Base-by-base conservation (phyloP, 1,139 yeast species). In the Taphrina deformans region DNA sequence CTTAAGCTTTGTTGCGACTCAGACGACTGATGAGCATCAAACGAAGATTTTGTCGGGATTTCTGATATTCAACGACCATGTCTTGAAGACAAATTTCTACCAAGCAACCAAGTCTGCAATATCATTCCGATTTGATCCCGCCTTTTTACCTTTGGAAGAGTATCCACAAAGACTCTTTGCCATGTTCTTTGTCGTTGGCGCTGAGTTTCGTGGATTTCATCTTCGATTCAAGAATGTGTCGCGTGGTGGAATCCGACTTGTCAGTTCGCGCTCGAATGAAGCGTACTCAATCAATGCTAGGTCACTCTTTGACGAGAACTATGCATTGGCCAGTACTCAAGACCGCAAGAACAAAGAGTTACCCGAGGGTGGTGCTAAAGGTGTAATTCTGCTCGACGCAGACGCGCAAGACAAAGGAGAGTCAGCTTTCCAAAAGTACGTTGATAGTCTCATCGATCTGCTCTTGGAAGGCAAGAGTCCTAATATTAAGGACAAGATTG, bases 301-400 rank as follows among this genome's bases (percentile, higher is more conserved):
- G 72, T 89, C 89, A 72, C 83, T 93, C 76, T 91, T 93, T 77
- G 99, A 93, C 77, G 99, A 93, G 77, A 93, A 93, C 78, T 93
- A 93, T 78, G 92, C 92, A 75, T 83, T 93, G 77, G 99, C 99
- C 51, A 86, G 88, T 69, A 93, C 99, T 52, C 99, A 93, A 79
- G 99, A 93, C 79, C 84, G 93, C 72, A 93, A 93, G 79, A 93
- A 93, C 79, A 93, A 93, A 80, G 99, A 93, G 79, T 93, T 93
- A 67, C 99, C 99, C 52, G 99, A 93, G 81, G 99, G 99, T 75
- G 99, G 99, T 53, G 90, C 98, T 58, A 93, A 93, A 78, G 99
- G 99, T 78, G 99, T 93, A 64, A 89, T 93, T 67, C 82, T 93
- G 73, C 82, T 93, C 71, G 92, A 92, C 74, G 74, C 78, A 70